Evolutionary conservation across 148 eudicot species (phyloP), one percentile per base, ranked within the genome.

Genomic region (Rhododendron henanense): DNA sequence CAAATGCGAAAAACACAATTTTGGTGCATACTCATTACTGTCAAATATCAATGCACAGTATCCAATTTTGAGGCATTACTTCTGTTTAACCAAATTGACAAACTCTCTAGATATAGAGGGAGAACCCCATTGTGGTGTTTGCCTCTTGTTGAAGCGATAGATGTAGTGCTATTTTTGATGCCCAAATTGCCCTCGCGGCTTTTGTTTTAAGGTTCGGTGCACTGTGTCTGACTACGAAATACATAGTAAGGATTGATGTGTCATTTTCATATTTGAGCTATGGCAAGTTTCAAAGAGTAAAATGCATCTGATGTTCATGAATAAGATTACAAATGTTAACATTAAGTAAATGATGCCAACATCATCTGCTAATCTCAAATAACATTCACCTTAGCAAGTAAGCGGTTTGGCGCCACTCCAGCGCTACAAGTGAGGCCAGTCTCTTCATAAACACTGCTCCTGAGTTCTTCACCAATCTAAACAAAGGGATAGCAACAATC

Each of bases 391-490:
- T 97, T 97, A 61, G 99, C 99, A 85, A 97, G 98, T 89, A 97
- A 91, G 57, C 94, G 92, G 85, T 97, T 97, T 50, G 99, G 96
- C 84, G 91, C 99, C 57, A 97, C 94, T 88, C 99, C 99, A 85
- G 98, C 96, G 88, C 99, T 97, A 88, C 99, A 97, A 69, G 98
- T 97, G 53, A 97, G 96, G 48, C 99, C 98, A 76, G 98, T 97
- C 91, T 91, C 96, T 89, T 90, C 92, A 88, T 88, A 88, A 81
- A 95, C 95, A 88, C 89, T 82, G 88, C 74, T 87, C 89, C 99
- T 92, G 69, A 97, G 95, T 88, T 97, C 99, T 90, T 97, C 94
- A 78, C 98, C 98, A 85, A 95, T 91, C 99, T 96, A 87, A 81
- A 80, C 79, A 84, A 84, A 37, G 79, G 79, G 61, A 86, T 55